Base-by-base conservation (phyloP, 1,284 basidiomycete genomes). In the Tilletiopsis washingtonensis region DNA sequence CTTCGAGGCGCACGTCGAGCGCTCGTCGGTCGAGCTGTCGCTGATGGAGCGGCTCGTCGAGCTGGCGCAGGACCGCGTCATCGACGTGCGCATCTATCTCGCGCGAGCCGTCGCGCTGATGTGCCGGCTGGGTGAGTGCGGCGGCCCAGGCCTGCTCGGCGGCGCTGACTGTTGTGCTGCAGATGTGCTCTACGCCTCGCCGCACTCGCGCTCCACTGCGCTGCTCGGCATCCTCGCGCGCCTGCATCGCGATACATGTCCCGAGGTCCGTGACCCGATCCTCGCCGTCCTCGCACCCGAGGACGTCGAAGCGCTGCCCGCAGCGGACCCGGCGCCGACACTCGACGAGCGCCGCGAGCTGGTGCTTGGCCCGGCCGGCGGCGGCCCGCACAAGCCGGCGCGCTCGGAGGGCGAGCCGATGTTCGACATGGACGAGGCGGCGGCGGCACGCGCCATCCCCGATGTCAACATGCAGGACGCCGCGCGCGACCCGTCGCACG, bases 21-120 rank as follows among this genome's bases (percentile, higher is more conserved):
- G 61, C 9, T 64, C 64, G 9, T 61, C 77, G 29, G 75, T 81
- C 51, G 82, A 84, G 66, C 78, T 81, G 49, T 75, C 78, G 40
- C 80, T 85, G 56, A 80, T 88, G 72, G 74, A 77, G 42, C 75
- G 78, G 14, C 74, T 94, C 11, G 74, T 77, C 26, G 67, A 72
- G 42, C 78, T 94, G 42, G 81, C 81, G 14, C 88, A 93, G 68
- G 69, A 70, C 53, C 71, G 68, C n/a, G 82, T 96, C 21, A 78
- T 88, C 43, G 90, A 91, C 62, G 89, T 97, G 41, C 81, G 90
- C 38, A 88, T 96, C 51, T 84, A 82, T 5, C 79, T 91, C 1
- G 84, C 90, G 12, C 81, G 86, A 40, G 77, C 86, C 26, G 75
- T 82, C 19, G 80, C 80, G 34, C 71, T 75, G 38, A 73, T 84